These are phyloP conservation scores for Fusarium piperis DNA, from an alignment of 2,329 filamentous ascomycete species.

Conservation along the genomic window DNA sequence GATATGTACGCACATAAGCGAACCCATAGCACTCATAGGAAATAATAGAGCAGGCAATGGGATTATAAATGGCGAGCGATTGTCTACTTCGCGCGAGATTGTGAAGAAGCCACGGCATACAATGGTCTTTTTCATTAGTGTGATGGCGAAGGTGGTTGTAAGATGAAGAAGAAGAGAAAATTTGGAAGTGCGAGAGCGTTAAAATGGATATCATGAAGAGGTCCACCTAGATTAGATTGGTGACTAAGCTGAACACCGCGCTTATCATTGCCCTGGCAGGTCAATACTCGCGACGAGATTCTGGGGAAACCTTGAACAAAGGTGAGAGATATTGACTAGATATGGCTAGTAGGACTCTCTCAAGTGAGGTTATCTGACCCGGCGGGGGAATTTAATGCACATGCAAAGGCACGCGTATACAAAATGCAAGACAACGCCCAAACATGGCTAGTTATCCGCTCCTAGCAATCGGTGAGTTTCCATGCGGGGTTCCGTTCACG, in stretches of 20 bases:
- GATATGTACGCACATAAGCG: conserved; percentile 69
- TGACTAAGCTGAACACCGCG: conserved; percentile 35
- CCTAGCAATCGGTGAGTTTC: background rate
- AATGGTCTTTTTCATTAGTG: conserved; percentile 47
- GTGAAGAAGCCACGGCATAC: conserved; percentile 55
- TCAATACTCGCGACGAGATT: background rate
- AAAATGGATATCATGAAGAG: conserved; percentile 13
- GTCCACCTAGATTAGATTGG: conserved; percentile 22
- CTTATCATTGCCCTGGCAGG: background rate
- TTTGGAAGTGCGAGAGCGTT: conserved; percentile 3
- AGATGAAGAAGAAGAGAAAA: conserved; percentile 50
- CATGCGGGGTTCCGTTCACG: background rate
- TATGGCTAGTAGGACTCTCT: background rate
- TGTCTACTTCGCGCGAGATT: conserved; percentile 63
- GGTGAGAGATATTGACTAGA: conserved; percentile 1
- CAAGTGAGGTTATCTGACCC: background rate
- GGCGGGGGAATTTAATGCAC: background rate
- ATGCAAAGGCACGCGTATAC: background rate
- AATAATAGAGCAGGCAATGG: conserved; percentile 57
- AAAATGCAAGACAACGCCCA: background rate
- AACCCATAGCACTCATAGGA: conserved; percentile 64
- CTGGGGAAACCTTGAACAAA: background rate
- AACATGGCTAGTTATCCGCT: background rate
- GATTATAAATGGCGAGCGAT: conserved; percentile 68
- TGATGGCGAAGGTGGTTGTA: conserved; percentile 58